Conservation (phyloP, 1,139 yeast genomes). For the Protomyces lactucae-debilis region DNA sequence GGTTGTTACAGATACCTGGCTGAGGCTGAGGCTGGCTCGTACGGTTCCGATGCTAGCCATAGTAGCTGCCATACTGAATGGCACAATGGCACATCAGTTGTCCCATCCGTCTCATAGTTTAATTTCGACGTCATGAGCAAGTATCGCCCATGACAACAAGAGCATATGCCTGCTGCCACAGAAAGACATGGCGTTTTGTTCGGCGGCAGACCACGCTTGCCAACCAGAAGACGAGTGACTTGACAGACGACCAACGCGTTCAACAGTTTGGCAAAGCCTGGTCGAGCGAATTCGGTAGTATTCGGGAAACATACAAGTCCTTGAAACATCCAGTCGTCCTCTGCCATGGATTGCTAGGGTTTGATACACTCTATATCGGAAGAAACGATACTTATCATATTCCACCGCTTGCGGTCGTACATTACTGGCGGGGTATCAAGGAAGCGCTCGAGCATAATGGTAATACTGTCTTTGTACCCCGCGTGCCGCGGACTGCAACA, state of each 20-base stretch:
- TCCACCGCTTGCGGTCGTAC: constrained; percentile 47
- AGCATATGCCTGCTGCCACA: not conserved
- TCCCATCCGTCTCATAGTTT: no score
- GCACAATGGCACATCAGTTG: no score
- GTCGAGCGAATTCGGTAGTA: constrained; percentile 32
- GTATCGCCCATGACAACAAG: not conserved
- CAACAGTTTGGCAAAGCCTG: constrained; percentile 23
- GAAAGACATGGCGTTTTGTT: not conserved
- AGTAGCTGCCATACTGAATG: no score
- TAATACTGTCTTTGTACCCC: constrained; percentile 63
- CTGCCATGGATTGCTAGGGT: constrained; percentile 83
- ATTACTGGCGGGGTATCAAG: constrained; percentile 67
- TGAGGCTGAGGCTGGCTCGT: no score
- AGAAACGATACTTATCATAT: constrained; percentile 8
- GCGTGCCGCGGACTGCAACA: constrained; percentile 77
- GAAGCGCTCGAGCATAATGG: constrained; percentile 59
- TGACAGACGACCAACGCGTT: constrained; percentile 21
- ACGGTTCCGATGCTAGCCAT: no score
- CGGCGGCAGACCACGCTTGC: not conserved
- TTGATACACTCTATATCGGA: constrained; percentile 48
- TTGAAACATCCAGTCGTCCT: constrained; percentile 59
- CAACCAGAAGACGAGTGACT: not conserved
- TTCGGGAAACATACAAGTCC: constrained; percentile 29
- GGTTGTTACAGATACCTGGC: no score
- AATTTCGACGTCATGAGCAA: not conserved